A percentile compares a stretch with the other conserved stretches of the same genome.
Conservation (phyloP, 2,329 filamentous ascomycete genomes). For the Mollisiaceae sp. region DNA sequence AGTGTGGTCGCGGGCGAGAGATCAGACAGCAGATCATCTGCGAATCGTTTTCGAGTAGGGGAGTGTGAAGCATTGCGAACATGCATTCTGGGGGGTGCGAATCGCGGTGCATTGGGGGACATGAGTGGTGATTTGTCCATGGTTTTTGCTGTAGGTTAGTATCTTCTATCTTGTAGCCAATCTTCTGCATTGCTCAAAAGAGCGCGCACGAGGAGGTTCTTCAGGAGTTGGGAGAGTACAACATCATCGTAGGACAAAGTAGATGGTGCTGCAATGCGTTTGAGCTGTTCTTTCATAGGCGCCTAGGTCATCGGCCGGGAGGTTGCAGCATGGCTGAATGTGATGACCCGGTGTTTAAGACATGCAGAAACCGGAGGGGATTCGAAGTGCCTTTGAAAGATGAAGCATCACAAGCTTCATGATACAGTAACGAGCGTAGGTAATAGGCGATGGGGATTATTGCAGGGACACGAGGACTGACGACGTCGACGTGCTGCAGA, state of each 20-base stretch:
- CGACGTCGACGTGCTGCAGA: conserved; percentile 22
- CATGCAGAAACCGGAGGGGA: conserved; percentile 2
- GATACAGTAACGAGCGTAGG: conserved; percentile 8
- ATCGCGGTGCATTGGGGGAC: conserved; percentile 31
- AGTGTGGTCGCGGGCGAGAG: conserved; percentile 66
- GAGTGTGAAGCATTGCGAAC: conserved; percentile 32
- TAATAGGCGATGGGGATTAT: conserved; percentile 10
- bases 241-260: conserved; percentile 31
- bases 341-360: background rate
- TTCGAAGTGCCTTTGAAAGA: background rate
- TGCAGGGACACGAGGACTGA: conserved; percentile 14
- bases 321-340: conserved; percentile 15
- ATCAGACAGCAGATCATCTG: conserved; percentile 65
- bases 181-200: conserved; percentile 31
- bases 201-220: conserved; percentile 21
- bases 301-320: conserved; percentile 16
- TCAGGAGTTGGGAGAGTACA: conserved; percentile 14
- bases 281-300: conserved; percentile 27
- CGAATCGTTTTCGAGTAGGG: conserved; percentile 35
- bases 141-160: conserved; percentile 32
- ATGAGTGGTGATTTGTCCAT: conserved; percentile 35
- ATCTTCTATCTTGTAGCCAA: conserved; percentile 17
- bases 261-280: conserved; percentile 20
- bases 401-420: conserved; percentile 15
- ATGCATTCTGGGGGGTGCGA: conserved; percentile 32